Conservation (phyloP, 1,284 basidiomycete genomes). For the Malassezia obtusa region DNA sequence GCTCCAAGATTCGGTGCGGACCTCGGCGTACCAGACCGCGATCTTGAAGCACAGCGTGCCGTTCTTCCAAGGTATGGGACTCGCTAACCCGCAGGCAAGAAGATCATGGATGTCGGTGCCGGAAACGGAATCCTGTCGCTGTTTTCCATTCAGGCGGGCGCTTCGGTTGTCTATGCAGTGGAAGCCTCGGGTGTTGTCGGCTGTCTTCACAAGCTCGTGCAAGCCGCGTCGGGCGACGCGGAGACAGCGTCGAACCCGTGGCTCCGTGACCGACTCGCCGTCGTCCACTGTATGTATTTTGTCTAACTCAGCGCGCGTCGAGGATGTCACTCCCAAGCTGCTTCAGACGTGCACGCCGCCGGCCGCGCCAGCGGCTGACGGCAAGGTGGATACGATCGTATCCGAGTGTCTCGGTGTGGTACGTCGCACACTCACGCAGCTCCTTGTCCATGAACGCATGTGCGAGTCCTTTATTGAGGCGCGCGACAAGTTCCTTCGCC, state of each 20-base stretch:
- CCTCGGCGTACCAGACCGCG: conserved; percentile 36
- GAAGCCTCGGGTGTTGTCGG: conserved; percentile 53
- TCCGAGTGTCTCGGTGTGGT: conserved; percentile 53
- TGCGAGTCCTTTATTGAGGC: conserved; percentile 53
- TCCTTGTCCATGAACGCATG: conserved; percentile 54
- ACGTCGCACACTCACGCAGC: conserved; percentile 1
- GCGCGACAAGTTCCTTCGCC: conserved; percentile 50
- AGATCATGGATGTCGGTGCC: conserved; percentile 51
- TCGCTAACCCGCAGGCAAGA: conserved; percentile 18
- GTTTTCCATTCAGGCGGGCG: conserved; percentile 52
- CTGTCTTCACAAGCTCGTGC: conserved; percentile 50
- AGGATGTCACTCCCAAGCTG: conserved; percentile 30
- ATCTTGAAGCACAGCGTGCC: conserved; percentile 27
- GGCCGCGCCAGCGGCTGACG: not conserved
- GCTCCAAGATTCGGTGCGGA: conserved; percentile 38
- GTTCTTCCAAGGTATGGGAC: conserved; percentile 21
- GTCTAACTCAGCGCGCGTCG: conserved; percentile 25
- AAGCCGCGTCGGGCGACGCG: conserved; percentile 25
- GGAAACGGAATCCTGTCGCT: conserved; percentile 53
- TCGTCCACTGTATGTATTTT: conserved; percentile 4
- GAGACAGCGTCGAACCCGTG: conserved; percentile 24
- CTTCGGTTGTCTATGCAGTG: conserved; percentile 51
- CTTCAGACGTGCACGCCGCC: not conserved
- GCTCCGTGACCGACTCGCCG: conserved; percentile 23
- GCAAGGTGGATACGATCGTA: conserved; percentile 53